Base-by-base conservation (phyloP, 257 asterid species). In the Echites panduratus region DNA sequence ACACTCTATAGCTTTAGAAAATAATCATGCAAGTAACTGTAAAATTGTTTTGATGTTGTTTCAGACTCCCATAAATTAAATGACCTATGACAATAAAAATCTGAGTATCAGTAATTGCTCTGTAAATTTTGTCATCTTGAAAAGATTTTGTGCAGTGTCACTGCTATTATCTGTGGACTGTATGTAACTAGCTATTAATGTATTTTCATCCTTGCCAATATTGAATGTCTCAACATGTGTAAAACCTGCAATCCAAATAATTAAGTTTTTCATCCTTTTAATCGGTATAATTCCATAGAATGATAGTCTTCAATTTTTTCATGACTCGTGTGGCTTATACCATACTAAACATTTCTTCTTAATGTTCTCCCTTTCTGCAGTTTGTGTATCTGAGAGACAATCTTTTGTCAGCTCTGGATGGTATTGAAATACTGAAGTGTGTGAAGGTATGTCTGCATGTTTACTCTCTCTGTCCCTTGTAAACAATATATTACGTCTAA, bases 331-430 rank as follows among this genome's bases (percentile, higher is more conserved):
- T 50, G 35, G 73, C 7, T 12, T 48, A 4, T 9, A n/a, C 43
- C 67, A 62, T 8, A 29, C 63, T 52, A 9, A 20, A 11, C 26
- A 69, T 71, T n/a, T 59, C 9, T 73, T 61, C 35, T 7, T 40
- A 13, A 16, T 35, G 14, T 70, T 70, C 26, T 70, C 53, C 40
- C 40, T 40, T 70, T 78, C 78, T 76, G 87, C 92, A 95, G 99
- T 95, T 95, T 85, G 97, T 95, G 77, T 95, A 95, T 83, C 96
- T 95, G 77, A 90, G 99, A 86, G 99, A 95, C 85, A 95, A 95
- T 79, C 88, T 88, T 70, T 83, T 95, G 82, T 87, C 98, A n/a
- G 70, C 93, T 50, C 74, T 95, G 87, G 99, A 95, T 84, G 99
- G 99, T 54, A 75, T 91, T 80, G 98, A 92, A 82, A 88, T 83